Evolutionary conservation across 345 rosid species (phyloP), one percentile per base, ranked within the genome.

Genomic region (Lagerstroemia speciosa): DNA sequence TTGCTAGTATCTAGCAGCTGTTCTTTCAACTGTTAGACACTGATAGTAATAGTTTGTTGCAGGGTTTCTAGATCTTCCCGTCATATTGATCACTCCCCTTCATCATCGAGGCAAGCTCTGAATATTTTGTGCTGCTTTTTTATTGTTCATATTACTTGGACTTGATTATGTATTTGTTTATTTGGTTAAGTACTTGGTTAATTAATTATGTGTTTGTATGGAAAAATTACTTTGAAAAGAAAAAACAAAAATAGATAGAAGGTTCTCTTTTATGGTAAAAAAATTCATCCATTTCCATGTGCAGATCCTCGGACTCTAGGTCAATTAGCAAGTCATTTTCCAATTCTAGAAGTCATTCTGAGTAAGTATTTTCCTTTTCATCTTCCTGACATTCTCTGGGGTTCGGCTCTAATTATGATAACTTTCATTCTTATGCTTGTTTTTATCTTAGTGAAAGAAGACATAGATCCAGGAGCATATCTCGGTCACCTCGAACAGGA

Each of bases 391-490:
- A 55, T 10, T 58, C 29, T 1, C 12, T 27, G 29, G 63, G 19
- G 32, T 58, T 58, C 34, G 29, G 29, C 20, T 12, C 6, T 58
- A 3, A 58, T 58, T 58, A 30, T 58, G 63, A 58, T 0, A 62
- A 62, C 29, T 37, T 27, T 43, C 8, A 29, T 11, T 58, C 14
- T 8, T 19, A 10, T 58, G 33, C 33, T 27, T 58, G 16, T 6
- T 19, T 50, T 19, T 26, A 19, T 67, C 41, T 67, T 8, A 34
- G 33, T 43, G 33, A 76, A 83, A 84, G 70, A 43, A 73, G 75
- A 58, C 78, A 46, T 61, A 88, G 79, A 67, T 83, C 89, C 33
- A 88, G 92, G 84, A 91, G 95, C 73, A 38, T 86, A 31, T 90
- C 99, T 3, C 78, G 80, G 77, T 92, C 98, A 78, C 85, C 84